Base-by-base conservation (phyloP, 768 basidiomycete genomes). In the Lentinula boryana region DNA sequence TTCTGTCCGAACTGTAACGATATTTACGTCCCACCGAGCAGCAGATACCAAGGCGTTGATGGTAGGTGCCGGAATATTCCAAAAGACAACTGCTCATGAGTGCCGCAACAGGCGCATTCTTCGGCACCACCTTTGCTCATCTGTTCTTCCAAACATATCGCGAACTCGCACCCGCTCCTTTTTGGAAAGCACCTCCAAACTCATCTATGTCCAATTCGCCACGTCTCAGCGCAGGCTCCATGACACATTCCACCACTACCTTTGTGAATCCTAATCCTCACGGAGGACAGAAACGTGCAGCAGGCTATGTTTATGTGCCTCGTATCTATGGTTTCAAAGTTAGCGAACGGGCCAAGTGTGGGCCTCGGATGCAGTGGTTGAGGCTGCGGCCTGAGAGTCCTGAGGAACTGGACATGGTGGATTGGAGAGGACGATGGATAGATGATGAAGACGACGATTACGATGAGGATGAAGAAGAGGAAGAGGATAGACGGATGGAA, bases 1-100 rank as follows among this genome's bases (percentile, higher is more conserved):
- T 98, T 89, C 74, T 99, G 97, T 73, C 93, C 97, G 15, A 97
- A 95, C 73, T 99, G 97, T 74, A 92, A 95, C 65, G 97, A 99
- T 71, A 91, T 97, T 65, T 99, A 96, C 72, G 84, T 87, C 0
- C 97, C 97, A 3, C 95, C 96, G 6, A 95, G 92, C 75, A 94
- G 91, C 72, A 85, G 95, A 62, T 99, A 94, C 73, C 91, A 93
- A 69, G 91, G 91, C 40, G 93, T 99, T 35, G 97, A 99, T 74
- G 97, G 95, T 92, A 68, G 67, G 86, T 75, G 44, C 33, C 33
- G 21, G 56, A 41, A 38, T 38, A 32, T 31, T 23, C 8, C 32
- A 46, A 18, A n/a, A 33, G 3, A 51, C 56, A 31, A 38, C 38
- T 49, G 56, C 43, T 53, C 23, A 56, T 38, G 62, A 35, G 12